A percentile compares a stretch with the other conserved stretches of the same genome.
phyloP scores from a whole-genome alignment of 2,329 filamentous ascomycete genomes.

The Rasamsonia emersonii region DNA sequence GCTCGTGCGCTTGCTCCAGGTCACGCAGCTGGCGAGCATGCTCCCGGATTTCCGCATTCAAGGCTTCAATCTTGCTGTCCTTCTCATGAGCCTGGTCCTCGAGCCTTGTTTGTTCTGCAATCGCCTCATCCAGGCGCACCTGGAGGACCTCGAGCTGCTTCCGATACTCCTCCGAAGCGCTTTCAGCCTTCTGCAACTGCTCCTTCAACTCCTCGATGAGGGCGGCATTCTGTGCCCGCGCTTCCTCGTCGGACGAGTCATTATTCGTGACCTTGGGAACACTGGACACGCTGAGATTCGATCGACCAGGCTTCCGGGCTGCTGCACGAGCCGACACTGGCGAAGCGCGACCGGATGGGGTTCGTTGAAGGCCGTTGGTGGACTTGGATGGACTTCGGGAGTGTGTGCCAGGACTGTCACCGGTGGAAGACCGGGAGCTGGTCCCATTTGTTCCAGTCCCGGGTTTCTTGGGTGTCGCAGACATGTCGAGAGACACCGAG shows the following conservation, averaged over 20 bases:
- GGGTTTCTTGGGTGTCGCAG: constrained; percentile 6
- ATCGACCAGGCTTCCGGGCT: constrained; percentile 48
- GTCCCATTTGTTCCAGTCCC: constrained; percentile 4
- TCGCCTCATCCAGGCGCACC: constrained; percentile 73
- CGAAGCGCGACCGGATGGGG: constrained; percentile 53
- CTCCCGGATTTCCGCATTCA: constrained; percentile 81
- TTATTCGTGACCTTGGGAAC: constrained; percentile 39
- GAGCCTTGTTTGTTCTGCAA: constrained; percentile 72
- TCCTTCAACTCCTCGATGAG: constrained; percentile 78
- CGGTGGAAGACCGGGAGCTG: constrained; percentile 42
- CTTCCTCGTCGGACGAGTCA: constrained; percentile 57
- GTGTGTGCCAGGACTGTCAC: constrained; percentile 24
- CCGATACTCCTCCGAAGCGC: constrained; percentile 65
- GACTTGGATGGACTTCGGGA: constrained; percentile 38
- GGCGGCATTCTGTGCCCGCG: constrained; percentile 68
- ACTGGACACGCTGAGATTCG: constrained; percentile 35
- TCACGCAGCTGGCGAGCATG: constrained; percentile 75
- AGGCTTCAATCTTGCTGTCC: constrained; percentile 70
- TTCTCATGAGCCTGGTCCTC: constrained; percentile 84
- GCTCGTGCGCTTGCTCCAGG: constrained; percentile 86
- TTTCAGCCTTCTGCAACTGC: constrained; percentile 71
- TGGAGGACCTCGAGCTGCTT: constrained; percentile 82
- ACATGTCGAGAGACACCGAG: constrained; percentile 2
- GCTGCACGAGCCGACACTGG: constrained; percentile 65
- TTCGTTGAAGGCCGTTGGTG: constrained; percentile 46